Conservation (phyloP, 2,329 filamentous ascomycete species). For the Celoporthe dispersa region DNA sequence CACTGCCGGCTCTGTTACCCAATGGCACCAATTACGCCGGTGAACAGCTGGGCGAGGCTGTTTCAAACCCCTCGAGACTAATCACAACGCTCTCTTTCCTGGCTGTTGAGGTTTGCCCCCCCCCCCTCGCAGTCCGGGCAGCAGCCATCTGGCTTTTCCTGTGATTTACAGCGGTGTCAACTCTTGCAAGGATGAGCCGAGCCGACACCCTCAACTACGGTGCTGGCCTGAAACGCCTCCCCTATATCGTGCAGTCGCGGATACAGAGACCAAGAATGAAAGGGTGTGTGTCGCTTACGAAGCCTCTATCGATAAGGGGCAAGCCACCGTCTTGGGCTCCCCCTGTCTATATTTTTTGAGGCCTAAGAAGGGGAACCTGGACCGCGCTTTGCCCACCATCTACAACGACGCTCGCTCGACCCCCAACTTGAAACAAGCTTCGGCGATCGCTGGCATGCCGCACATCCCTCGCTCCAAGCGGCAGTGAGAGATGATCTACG, state of each 20-base stretch:
- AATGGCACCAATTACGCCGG: neutral
- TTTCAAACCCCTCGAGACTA: conserved; percentile 9
- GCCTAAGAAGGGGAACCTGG: neutral
- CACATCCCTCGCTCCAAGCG: neutral
- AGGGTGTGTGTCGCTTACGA: conserved; percentile 1
- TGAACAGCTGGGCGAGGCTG: neutral
- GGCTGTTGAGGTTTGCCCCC: no score
- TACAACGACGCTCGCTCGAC: neutral
- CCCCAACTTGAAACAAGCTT: conserved; percentile 1
- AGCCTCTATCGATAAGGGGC: conserved; percentile 25
- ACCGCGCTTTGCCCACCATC: neutral
- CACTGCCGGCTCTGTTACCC: neutral
- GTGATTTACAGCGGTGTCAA: neutral
- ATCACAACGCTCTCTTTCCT: neutral
- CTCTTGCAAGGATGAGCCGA: neutral
- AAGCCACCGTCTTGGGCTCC: neutral
- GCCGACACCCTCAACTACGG: conserved; percentile 11
- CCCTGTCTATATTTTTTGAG: conserved; percentile 7
- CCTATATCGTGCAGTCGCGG: conserved; percentile 6
- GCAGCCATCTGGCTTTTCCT: neutral
- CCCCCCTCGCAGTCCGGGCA: neutral
- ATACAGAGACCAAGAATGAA: neutral
- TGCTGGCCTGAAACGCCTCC: conserved; percentile 28
- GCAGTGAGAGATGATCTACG: conserved; percentile 5
- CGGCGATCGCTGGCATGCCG: neutral